phyloP scores from a whole-genome alignment of 495 filamentous ascomycete species.

The Penicillium odoratum region DNA sequence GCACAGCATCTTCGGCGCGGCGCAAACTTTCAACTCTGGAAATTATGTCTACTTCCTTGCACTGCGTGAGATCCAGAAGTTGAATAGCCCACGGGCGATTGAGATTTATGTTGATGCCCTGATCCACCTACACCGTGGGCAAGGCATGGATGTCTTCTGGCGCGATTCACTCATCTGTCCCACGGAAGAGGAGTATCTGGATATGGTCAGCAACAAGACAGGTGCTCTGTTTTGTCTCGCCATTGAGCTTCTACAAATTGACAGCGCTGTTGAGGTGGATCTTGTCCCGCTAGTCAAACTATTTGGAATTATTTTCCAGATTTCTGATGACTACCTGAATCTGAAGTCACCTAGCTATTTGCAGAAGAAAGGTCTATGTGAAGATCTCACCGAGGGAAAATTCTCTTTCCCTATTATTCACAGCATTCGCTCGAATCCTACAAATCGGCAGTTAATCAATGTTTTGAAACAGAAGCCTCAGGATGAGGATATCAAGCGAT shows the following conservation, averaged over 20 bases:
- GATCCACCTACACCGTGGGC: constrained; percentile 80
- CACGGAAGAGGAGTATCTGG: constrained; percentile 86
- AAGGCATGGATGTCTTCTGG: constrained; percentile 96
- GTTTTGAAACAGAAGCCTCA: constrained; percentile 86
- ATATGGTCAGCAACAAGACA: constrained; percentile 93
- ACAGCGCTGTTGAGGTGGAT: background rate
- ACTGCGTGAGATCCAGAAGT: constrained; percentile 63
- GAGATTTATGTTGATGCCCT: constrained; percentile 77
- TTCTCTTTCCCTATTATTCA: constrained; percentile 46
- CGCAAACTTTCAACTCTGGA: constrained; percentile 90
- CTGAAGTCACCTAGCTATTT: constrained; percentile 26
- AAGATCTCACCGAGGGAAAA: constrained; percentile 44
- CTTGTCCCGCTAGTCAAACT: background rate
- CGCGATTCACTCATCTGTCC: constrained; percentile 80
- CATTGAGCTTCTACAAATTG: constrained; percentile 77
- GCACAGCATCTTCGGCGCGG: constrained; percentile 81
- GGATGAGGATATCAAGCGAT: constrained; percentile 84
- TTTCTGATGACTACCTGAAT: constrained; percentile 43
- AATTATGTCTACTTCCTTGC: constrained; percentile 90
- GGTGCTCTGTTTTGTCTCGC: constrained; percentile 86
- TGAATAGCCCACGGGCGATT: constrained; percentile 60
- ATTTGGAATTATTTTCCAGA: constrained; percentile 36
- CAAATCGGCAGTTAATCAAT: constrained; percentile 80
- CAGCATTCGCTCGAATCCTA: constrained; percentile 77
- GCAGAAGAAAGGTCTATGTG: constrained; percentile 47